Percentiles rank a stretch among this genome's conserved stretches.
These are phyloP conservation scores for Trypethelium eluteriae DNA, from an alignment of 495 filamentous ascomycete genomes.

Conservation along the genomic window DNA sequence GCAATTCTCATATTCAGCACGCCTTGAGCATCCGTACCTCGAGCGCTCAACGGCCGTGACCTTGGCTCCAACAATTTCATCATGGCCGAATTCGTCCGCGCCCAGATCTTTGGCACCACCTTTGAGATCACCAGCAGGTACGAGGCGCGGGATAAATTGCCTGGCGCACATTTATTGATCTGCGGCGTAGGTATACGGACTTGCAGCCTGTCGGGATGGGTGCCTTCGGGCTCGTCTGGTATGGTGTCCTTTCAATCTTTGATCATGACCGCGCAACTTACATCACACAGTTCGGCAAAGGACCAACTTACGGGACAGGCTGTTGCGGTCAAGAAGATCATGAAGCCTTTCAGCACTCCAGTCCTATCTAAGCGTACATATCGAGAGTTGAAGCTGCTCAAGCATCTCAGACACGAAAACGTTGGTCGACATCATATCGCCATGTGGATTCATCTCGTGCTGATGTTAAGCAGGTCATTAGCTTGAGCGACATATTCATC, in stretches of 20 bases:
- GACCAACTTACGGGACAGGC: conserved; percentile 93
- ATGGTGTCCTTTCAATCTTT: conserved; percentile 28
- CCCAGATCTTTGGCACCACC: conserved; percentile 98
- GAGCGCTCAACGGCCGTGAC: not conserved
- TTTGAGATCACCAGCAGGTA: conserved; percentile 99
- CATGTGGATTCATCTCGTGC: not conserved
- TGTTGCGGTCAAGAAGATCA: conserved; percentile 99
- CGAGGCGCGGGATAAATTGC: conserved; percentile 24
- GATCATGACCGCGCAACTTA: conserved; percentile 9
- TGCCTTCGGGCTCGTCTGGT: conserved; percentile 97
- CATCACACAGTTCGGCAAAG: conserved; percentile 68
- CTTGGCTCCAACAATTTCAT: conserved; percentile 30
- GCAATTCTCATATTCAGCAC: not conserved
- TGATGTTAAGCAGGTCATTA: conserved; percentile 64
- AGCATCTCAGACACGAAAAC: conserved; percentile 95
- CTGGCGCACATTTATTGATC: not conserved
- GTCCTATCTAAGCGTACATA: conserved; percentile 96
- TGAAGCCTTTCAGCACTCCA: conserved; percentile 99
- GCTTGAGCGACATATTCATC: conserved; percentile 98
- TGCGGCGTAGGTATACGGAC: conserved; percentile 72
- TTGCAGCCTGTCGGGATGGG: conserved; percentile 98
- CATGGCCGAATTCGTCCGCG: conserved; percentile 98
- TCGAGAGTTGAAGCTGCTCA: conserved; percentile 91
- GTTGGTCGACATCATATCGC: conserved; percentile 43
- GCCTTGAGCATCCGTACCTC: not conserved